Base-by-base conservation (phyloP, 1,139 yeast genomes). In the Protomyces inouyei region DNA sequence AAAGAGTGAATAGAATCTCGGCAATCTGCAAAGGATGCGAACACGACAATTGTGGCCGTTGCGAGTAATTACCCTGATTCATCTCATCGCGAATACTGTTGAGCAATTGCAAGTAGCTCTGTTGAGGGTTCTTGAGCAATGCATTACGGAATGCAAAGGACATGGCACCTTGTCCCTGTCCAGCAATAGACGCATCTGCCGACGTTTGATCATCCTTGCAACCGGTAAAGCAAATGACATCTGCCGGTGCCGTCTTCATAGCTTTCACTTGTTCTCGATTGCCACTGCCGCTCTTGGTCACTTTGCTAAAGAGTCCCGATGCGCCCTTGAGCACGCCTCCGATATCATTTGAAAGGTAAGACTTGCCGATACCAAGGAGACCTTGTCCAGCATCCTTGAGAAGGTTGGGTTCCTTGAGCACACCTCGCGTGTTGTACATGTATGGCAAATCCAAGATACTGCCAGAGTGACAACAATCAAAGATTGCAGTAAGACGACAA, bases 401-500 rank as follows among this genome's bases (percentile, higher is more conserved):
- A 71, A 91, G 77, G 75, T 86, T 90, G 52, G 96, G 96, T 75
- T 91, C 96, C 77, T 92, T 92, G 63, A 92, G 78, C 3, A 89
- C 85, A 64, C 98, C 98, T 73, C 89, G 88, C 14, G 98, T 93
- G 18, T 95, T 85, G 76, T 92, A 92, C 60, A 86, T 84, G 72
- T 85, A 92, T 1, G 98, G 98, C 69, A 92, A 78, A 75, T 92
- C 98, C 72, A 92, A 77, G 0, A 85, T 95, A 3, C 97, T 86
- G 36, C 97, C 98, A 1, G 96, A 88, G 74, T 92, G 98, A 74
- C 98, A 92, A 23, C 95, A 87, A 76, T 92, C 98, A 72, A 85
- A 91, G 70, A 92, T 67, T 5, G 69, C 96, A 1, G 97, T 92
- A 69, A 92, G 80, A 69, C 95, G 82, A 66, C 91, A 89, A 54